Evolutionary conservation across 148 eudicot species (phyloP), one percentile per base, ranked within the genome.

Genomic region (Cornus kousa): DNA sequence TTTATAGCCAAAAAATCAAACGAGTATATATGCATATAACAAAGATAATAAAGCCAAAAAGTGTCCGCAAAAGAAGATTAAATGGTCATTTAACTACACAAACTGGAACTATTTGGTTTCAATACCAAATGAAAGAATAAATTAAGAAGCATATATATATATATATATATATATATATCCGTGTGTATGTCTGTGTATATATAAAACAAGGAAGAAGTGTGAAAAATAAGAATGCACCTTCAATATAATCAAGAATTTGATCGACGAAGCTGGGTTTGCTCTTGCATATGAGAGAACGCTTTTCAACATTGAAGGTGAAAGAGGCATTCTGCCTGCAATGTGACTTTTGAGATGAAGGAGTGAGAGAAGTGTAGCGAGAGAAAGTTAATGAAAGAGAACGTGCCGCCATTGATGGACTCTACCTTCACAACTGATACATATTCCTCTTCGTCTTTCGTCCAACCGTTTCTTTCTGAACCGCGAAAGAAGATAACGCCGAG

Each of bases 221-320:
- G 74, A 5, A 62, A 23, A 69, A n/a, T 10, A 35, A 67, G 14
- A 5, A 28, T 23, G 40, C 40, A 96, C 99, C 99, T 96, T 96
- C 97, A 55, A 96, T 93, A 69, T 96, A 93, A 67, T 96, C 99
- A n/a, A 96, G 99, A 86, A 96, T 90, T 78, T 91, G 98, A 77
- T 96, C 95, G 11, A 90, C 70, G 82, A 93, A 93, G 28, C 92
- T 69, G 53, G 90, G 91, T 69, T 93, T 95, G 62, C 87, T 90
- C 84, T 87, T 88, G 79, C 88, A 86, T 3, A 65, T 14, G 59
- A 86, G 10, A 50, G 83, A 77, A 10, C 78, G 80, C 23, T 71
- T 67, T 39, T 55, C 48, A 28, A n/a, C 53, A 11, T 71, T 60
- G 39, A 62, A 64, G 17, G 46, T 65, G 55, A 73, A 5, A n/a